phyloP scores from a whole-genome alignment of 2,329 filamentous ascomycete genomes.

The Mollisiaceae sp. region DNA sequence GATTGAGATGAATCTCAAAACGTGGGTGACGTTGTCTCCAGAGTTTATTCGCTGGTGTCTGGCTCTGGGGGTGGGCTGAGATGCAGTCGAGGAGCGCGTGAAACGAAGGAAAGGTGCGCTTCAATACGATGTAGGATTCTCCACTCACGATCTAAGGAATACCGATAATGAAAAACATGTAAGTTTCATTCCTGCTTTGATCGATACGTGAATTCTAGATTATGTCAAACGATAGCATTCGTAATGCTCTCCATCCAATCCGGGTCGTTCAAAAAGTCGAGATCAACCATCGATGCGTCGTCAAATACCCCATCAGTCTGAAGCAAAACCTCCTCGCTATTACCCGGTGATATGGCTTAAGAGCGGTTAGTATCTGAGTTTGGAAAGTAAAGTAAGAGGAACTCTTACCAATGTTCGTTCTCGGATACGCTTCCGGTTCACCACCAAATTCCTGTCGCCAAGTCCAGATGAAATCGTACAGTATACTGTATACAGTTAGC shows the following conservation, averaged over 20 bases:
- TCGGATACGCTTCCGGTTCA: not conserved
- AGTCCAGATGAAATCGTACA: constrained; percentile 22
- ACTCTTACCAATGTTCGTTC: not conserved
- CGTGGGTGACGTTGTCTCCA: too few relatives aligned
- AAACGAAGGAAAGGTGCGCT: too few relatives aligned
- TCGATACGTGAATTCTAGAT: too few relatives aligned
- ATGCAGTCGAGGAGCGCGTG: too few relatives aligned
- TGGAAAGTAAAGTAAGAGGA: not conserved
- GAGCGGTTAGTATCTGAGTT: not conserved
- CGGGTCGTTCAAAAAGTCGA: constrained; percentile 21
- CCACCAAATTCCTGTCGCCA: constrained; percentile 24
- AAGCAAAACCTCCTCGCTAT: not conserved
- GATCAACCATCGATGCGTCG: constrained; percentile 17
- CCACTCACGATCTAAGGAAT: too few relatives aligned
- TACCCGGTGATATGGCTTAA: not conserved
- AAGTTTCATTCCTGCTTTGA: too few relatives aligned
- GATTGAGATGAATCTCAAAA: too few relatives aligned
- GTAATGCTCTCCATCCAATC: constrained; percentile 16
- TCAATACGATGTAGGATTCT: too few relatives aligned
- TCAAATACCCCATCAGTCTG: constrained; percentile 9
- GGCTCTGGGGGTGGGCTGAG: too few relatives aligned
- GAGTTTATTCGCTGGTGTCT: too few relatives aligned
- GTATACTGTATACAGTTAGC: constrained; percentile 3
- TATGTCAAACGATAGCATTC: not conserved
- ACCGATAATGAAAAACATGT: too few relatives aligned